Conservation (phyloP, 768 basidiomycete species). For the Tephrocybe sp. region DNA sequence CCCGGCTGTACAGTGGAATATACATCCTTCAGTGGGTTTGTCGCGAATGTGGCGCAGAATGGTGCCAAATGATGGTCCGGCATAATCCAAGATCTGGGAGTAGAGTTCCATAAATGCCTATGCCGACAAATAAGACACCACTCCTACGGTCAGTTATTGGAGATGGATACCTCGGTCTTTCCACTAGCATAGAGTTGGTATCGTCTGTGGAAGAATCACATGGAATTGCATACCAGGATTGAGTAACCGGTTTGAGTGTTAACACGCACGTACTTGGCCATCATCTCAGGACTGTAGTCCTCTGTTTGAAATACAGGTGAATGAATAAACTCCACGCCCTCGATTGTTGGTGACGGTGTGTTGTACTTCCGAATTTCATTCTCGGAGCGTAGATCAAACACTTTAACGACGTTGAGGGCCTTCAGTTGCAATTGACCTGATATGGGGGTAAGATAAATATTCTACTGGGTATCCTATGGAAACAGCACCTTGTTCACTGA, state of each 20-base stretch:
- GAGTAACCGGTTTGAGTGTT: conserved; percentile 12
- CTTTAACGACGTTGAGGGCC: conserved; percentile 59
- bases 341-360: conserved; percentile 58
- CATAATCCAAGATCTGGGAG: conserved; percentile 77
- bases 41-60: conserved; percentile 76
- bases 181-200: conserved; percentile 77
- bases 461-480: background rate
- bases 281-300: conserved; percentile 81
- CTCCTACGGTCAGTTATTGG: background rate
- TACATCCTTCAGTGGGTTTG: conserved; percentile 55
- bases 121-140: background rate
- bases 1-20: conserved; percentile 85
- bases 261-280: conserved; percentile 73
- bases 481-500: conserved; percentile 63
- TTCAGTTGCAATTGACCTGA: conserved; percentile 57
- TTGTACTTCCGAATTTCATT: conserved; percentile 76
- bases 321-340: conserved; percentile 58
- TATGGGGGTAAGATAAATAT: conserved; percentile 1
- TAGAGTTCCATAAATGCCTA: conserved; percentile 82
- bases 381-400: conserved; percentile 80
- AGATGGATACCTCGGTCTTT: conserved; percentile 60
- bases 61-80: conserved; percentile 61
- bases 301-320: conserved; percentile 67
- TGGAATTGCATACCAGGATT: conserved; percentile 18
- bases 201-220: conserved; percentile 42